Base-by-base conservation (phyloP, 257 asterid genomes). In the Petunia axillaris region DNA sequence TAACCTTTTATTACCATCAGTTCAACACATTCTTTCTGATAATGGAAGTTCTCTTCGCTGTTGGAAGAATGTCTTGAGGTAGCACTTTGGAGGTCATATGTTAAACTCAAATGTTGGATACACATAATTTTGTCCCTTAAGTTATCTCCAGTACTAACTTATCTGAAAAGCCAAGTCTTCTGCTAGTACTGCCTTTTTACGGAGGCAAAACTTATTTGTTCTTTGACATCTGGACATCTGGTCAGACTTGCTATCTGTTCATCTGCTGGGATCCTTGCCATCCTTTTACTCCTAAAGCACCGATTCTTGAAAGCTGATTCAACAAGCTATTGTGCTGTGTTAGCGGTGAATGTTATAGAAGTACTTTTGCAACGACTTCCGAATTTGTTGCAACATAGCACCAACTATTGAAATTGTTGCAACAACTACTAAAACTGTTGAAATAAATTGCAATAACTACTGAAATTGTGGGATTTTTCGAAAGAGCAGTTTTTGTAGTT, bases 111-210 rank as follows among this genome's bases (percentile, higher is more conserved):
- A 71, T 43, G 60, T 48, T 48, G 77, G 43, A 71, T 48, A 71
- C 60, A 25, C 59, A 46, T 46, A 62, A n/a, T 46, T 48, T 70
- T 70, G 59, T 11, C 25, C 77, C 10, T 46, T 35, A 46, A 70
- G 77, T 48, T 48, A 25, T 52, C n/a, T 70, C 77, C 43, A 25
- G 35, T 48, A 35, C 11, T 2, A 48, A 25, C 40, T 46, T 71
- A 71, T 35, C 36, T 48, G 77, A 48, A 70, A 68, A 71, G 25
- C 44, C 74, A 66, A 41, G 37, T 66, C 54, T 66, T 66, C 75
- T 66, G 54, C 53, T 65, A 65, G 6, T 35, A 15, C 15, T 66
- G 13, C 25, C 41, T 71, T 48, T 65, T 50, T 70, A 46, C 40
- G 77, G 77, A 46, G 77, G 60, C 44, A 35, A 35, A 71, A 50